These are phyloP conservation scores for Wickerhamiella vanderwaltii DNA, from an alignment of 805 yeast genomes.

Conservation along the genomic window DNA sequence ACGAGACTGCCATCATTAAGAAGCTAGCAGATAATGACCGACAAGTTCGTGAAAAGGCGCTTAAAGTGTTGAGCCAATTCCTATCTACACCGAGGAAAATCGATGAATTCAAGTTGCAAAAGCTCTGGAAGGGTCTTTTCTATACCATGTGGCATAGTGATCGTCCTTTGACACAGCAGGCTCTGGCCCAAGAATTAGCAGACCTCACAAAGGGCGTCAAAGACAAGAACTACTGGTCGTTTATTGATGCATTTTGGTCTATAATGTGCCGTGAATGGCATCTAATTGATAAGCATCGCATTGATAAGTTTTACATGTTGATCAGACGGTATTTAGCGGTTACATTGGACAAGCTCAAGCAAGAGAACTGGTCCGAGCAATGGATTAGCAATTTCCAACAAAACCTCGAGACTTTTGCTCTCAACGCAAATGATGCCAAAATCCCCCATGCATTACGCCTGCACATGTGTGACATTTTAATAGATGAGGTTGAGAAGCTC, in stretches of 20 bases:
- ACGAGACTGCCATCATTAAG: slow-evolving; percentile 13
- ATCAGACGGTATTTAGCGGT: slow-evolving; percentile 65
- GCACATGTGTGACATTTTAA: slow-evolving; percentile 70
- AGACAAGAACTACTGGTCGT: slow-evolving; percentile 34
- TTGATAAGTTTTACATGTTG: slow-evolving; percentile 75
- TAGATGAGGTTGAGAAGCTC: slow-evolving; percentile 72
- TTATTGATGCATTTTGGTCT: slow-evolving; percentile 69
- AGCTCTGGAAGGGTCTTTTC: slow-evolving; percentile 93
- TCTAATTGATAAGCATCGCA: slow-evolving; percentile 64
- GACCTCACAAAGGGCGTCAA: slow-evolving; percentile 31
- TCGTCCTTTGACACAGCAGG: slow-evolving; percentile 82
- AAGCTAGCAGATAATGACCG: slow-evolving; percentile 29
- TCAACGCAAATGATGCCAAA: slow-evolving; percentile 41
- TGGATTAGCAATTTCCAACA: slow-evolving; percentile 36
- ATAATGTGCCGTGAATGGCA: slow-evolving; percentile 75
- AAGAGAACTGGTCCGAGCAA: slow-evolving; percentile 42
- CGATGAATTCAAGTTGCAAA: slow-evolving; percentile 48
- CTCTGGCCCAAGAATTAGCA: slow-evolving; percentile 64
- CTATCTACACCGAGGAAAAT: slow-evolving; percentile 35
- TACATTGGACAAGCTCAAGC: slow-evolving; percentile 44
- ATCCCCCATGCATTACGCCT: slow-evolving; percentile 67
- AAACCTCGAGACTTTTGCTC: slow-evolving; percentile 28
- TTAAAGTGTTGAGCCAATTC: slow-evolving; percentile 50
- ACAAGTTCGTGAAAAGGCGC: slow-evolving; percentile 59
- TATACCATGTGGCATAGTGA: slow-evolving; percentile 96